A percentile compares a stretch with the other conserved stretches of the same genome.
Conservation (phyloP, 2,329 filamentous ascomycete genomes). For the Fusarium miscanthi region DNA sequence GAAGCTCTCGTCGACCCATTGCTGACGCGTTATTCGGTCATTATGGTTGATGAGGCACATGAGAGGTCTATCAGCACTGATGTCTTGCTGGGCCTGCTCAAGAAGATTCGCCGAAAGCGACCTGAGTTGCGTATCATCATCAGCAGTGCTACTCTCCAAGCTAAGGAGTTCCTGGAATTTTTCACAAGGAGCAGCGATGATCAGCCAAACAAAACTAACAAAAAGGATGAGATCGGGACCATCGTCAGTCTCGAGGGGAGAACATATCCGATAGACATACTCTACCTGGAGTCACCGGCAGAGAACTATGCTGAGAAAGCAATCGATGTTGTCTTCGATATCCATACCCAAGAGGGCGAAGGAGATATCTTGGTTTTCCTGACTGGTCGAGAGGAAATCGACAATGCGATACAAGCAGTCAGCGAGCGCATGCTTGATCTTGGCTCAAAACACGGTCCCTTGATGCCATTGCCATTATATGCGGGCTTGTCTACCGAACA, state of each 20-base stretch:
- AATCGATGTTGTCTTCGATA: slow-evolving; percentile 85
- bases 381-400: slow-evolving; percentile 93
- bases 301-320: slow-evolving; percentile 90
- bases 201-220: slow-evolving; percentile 43
- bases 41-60: slow-evolving; percentile 98
- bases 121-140: slow-evolving; percentile 88
- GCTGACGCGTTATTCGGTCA: slow-evolving; percentile 89
- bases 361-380: slow-evolving; percentile 94
- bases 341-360: slow-evolving; percentile 81
- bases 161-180: slow-evolving; percentile 85
- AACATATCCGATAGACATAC: slow-evolving; percentile 87
- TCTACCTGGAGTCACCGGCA: slow-evolving; percentile 81
- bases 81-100: slow-evolving; percentile 86
- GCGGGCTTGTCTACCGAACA: slow-evolving; percentile 90
- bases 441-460: slow-evolving; percentile 46
- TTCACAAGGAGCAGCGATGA: slow-evolving; percentile 65
- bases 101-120: slow-evolving; percentile 86
- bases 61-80: slow-evolving; percentile 94
- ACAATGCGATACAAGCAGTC: slow-evolving; percentile 81
- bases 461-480: slow-evolving; percentile 77
- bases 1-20: slow-evolving; percentile 95
- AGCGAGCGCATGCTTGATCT: slow-evolving; percentile 76
- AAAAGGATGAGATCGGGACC: slow-evolving; percentile 46
- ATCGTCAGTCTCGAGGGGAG: slow-evolving; percentile 90
- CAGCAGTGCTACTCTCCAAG: slow-evolving; percentile 93